Conservation (phyloP, 805 yeast species). For the Phaffomyces antillensis region DNA sequence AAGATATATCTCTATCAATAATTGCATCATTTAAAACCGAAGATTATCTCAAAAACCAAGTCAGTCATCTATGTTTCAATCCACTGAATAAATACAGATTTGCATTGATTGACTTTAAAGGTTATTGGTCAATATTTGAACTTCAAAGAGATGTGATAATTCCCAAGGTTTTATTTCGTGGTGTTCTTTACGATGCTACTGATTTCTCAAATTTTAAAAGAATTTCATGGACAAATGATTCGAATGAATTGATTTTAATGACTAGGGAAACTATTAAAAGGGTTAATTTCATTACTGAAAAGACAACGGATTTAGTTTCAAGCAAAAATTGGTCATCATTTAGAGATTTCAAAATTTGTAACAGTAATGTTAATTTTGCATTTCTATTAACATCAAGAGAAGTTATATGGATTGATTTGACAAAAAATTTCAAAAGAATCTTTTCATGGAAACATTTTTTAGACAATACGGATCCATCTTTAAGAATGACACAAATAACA, state of each 20-base stretch:
- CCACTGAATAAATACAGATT: slow-evolving; percentile 34
- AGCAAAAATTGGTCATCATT: slow-evolving; percentile 26
- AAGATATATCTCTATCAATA: neutral
- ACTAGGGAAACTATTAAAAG: slow-evolving; percentile 38
- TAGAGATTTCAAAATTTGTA: slow-evolving; percentile 33
- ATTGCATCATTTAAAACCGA: neutral
- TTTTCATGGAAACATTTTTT: slow-evolving; percentile 72
- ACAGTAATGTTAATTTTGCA: slow-evolving; percentile 27
- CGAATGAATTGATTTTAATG: slow-evolving; percentile 26
- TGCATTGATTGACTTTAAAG: slow-evolving; percentile 43
- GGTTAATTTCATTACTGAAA: slow-evolving; percentile 22
- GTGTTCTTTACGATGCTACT: slow-evolving; percentile 30
- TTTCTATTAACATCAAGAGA: slow-evolving; percentile 64
- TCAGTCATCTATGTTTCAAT: slow-evolving; percentile 40
- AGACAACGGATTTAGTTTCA: slow-evolving; percentile 25
- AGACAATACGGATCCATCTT: slow-evolving; percentile 46
- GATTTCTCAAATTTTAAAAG: slow-evolving; percentile 53
- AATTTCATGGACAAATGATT: slow-evolving; percentile 37
- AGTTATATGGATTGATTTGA: slow-evolving; percentile 42
- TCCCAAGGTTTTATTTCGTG: slow-evolving; percentile 1
- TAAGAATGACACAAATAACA: slow-evolving; percentile 31
- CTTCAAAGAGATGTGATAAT: slow-evolving; percentile 3
- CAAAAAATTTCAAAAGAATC: slow-evolving; percentile 33
- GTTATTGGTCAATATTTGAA: slow-evolving; percentile 41
- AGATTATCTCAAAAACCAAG: slow-evolving; percentile 26